These are phyloP conservation scores for Neofusicoccum sp. DNA, from an alignment of 2,329 filamentous ascomycete genomes.

Conservation along the genomic window DNA sequence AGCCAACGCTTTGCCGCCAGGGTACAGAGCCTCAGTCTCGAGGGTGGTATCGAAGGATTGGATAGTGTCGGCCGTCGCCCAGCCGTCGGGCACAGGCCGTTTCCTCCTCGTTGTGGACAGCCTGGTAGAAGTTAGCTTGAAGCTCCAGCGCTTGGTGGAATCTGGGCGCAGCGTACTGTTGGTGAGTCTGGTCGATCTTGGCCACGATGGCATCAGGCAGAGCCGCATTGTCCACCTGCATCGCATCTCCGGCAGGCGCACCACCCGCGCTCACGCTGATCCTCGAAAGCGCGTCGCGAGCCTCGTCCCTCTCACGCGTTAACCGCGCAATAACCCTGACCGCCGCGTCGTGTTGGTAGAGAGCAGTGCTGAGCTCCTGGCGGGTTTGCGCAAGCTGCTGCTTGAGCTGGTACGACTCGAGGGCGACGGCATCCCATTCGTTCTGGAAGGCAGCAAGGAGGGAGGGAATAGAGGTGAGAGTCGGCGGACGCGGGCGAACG, in stretches of 20 bases:
- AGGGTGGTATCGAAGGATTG: constrained; percentile 55
- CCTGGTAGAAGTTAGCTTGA: constrained; percentile 48
- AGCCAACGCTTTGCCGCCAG: constrained; percentile 57
- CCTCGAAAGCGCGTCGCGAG: constrained; percentile 81
- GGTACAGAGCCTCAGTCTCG: constrained; percentile 58
- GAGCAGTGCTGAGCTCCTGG: constrained; percentile 87
- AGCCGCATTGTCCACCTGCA: constrained; percentile 84
- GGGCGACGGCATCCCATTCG: constrained; percentile 92
- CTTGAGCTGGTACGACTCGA: constrained; percentile 88
- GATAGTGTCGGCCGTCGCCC: constrained; percentile 75
- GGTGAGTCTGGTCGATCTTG: constrained; percentile 76
- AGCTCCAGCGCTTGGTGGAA: neutral
- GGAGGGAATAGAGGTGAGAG: constrained; percentile 92
- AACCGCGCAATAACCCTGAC: constrained; percentile 88
- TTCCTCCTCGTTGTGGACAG: constrained; percentile 87
- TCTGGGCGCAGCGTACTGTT: constrained; percentile 59
- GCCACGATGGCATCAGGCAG: constrained; percentile 69
- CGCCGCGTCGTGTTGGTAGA: constrained; percentile 98
- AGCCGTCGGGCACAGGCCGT: constrained; percentile 78
- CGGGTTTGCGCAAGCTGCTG: constrained; percentile 86
- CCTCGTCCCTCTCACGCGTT: constrained; percentile 89
- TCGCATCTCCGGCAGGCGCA: constrained; percentile 68
- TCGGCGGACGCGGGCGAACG: constrained; percentile 85
- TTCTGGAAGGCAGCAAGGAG: constrained; percentile 94
- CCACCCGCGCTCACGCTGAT: constrained; percentile 67